Evolutionary conservation across 768 basidiomycete species (phyloP).

Genomic region (Termitomyces sp.): DNA sequence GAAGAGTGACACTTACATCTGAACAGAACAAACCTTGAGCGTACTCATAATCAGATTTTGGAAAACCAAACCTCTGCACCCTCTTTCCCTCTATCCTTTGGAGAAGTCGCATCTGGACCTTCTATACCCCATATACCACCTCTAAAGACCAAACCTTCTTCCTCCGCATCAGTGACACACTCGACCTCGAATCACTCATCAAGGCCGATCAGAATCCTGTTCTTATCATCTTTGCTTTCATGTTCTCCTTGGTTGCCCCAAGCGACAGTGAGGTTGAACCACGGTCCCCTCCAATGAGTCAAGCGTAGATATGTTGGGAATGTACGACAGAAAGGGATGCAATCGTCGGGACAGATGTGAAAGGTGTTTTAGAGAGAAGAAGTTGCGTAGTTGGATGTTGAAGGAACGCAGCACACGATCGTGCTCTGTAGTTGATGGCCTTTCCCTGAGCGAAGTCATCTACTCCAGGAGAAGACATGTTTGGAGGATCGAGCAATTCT

Average conservation of each 20-base stretch:
- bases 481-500: background rate
- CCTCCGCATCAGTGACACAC: slow-evolving; percentile 25
- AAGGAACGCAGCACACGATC: slow-evolving; percentile 19
- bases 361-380: slow-evolving; percentile 19
- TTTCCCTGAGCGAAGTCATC: no score
- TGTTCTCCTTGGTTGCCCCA: slow-evolving; percentile 27
- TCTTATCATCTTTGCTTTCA: slow-evolving; percentile 18
- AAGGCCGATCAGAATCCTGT: slow-evolving; percentile 26
- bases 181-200: slow-evolving; percentile 33
- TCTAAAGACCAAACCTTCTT: slow-evolving; percentile 30
- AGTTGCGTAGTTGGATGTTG: slow-evolving; percentile 21
- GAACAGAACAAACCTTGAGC: background rate
- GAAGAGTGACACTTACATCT: background rate
- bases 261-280: slow-evolving; percentile 32
- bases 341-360: slow-evolving; percentile 25
- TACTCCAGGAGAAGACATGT: background rate
- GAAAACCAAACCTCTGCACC: slow-evolving; percentile 37
- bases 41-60: background rate
- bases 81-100: slow-evolving; percentile 26
- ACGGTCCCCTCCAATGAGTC: slow-evolving; percentile 30
- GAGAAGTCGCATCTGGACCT: slow-evolving; percentile 24
- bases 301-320: slow-evolving; percentile 34
- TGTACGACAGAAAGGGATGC: slow-evolving; percentile 26
- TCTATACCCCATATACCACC: slow-evolving; percentile 37
- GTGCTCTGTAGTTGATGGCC: background rate